Base-by-base conservation (phyloP, 257 asterid species). In the Linderniella brevidens region DNA sequence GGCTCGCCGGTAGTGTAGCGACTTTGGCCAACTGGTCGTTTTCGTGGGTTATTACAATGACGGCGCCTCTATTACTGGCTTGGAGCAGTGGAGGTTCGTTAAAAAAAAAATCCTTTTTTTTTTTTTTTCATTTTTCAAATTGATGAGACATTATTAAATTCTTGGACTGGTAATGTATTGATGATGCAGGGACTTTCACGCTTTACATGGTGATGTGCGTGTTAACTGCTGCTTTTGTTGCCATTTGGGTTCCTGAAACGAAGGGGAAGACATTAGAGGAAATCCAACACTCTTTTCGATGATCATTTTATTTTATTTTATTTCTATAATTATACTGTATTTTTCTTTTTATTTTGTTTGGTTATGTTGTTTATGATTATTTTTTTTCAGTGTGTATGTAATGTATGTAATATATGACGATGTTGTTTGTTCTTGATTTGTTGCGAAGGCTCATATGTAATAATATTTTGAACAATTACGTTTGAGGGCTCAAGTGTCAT, bases 1-100 rank as follows among this genome's bases (percentile, higher is more conserved):
- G 95, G 17, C 72, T 83, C 35, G 95, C 83, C 13, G 97, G 95
- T 73, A 80, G 95, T 59, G 79, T 76, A 45, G 92, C 95, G 14
- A 87, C 97, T 10, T 64, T 87, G 65, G 51, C 41, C 47, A 87
- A 83, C 62, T 83, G 97, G 97, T 69, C 78, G 17, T 25, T 17
- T 57, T 70, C 93, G 14, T 83, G 92, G 86, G 64, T 68, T 48
- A 47, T 74, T 37, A 77, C 95, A 37, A 60, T 64, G 76, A 87
- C 86, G 44, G 92, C 93, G 3, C 92, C 93, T 0, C 51, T 83
- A 53, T 80, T 87, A 14, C 68, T 87, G 57, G 57, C 79, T 46
- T 80, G 92, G 93, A 87, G 92, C 64, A 60, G 74, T 37, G 92
- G 82, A 72, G 94, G 94, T 78, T 56, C 19, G 67, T 59, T 3